Evolutionary conservation across 768 basidiomycete genomes (phyloP).

Genomic region (Trametes maxima): DNA sequence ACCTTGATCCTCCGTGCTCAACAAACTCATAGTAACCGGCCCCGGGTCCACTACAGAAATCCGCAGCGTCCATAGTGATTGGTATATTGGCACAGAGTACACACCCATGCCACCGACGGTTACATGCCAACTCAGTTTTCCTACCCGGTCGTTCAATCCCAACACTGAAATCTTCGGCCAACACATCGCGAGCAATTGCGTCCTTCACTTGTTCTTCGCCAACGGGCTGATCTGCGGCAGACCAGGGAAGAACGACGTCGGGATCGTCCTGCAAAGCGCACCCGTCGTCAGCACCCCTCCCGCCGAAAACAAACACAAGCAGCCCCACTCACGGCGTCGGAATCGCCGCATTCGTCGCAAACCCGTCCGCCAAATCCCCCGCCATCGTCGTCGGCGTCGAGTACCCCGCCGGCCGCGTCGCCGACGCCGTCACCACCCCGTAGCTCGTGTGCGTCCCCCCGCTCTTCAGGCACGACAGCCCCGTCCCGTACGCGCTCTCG

Average conservation of each 20-base stretch:
- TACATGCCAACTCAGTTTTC: too few relatives aligned
- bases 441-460: slow-evolving; percentile 28
- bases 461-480: slow-evolving; percentile 29
- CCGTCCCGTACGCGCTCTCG: slow-evolving; percentile 34
- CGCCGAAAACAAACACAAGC: too few relatives aligned
- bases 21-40: too few relatives aligned
- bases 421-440: slow-evolving; percentile 26
- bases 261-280: slow-evolving; percentile 26
- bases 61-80: too few relatives aligned
- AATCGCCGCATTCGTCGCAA: slow-evolving; percentile 29
- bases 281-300: not conserved
- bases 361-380: slow-evolving; percentile 29
- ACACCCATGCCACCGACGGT: too few relatives aligned
- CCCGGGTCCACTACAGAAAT: too few relatives aligned
- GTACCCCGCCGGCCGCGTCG: slow-evolving; percentile 31
- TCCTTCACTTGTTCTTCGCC: slow-evolving; percentile 23
- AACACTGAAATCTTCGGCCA: not conserved
- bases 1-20: too few relatives aligned
- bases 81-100: too few relatives aligned
- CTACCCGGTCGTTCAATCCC: too few relatives aligned
- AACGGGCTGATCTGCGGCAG: slow-evolving; percentile 30
- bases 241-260: slow-evolving; percentile 31
- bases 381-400: slow-evolving; percentile 32
- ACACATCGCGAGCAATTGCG: not conserved
- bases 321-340: slow-evolving; percentile 29